Evolutionary conservation across 176 grass and related monocot species (phyloP).

Genomic region (Eleusine coracana): DNA sequence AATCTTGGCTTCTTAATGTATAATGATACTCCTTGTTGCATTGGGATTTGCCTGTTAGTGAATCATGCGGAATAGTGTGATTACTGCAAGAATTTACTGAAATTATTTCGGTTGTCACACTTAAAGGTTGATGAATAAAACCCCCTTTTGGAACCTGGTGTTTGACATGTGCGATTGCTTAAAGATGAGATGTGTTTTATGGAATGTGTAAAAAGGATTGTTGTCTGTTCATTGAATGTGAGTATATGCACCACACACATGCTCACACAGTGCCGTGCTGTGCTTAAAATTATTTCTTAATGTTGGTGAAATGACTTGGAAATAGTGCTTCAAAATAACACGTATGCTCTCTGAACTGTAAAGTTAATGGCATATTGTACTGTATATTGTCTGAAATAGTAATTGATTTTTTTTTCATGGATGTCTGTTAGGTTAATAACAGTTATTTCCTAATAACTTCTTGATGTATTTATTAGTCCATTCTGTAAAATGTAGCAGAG

Average conservation of each 20-base stretch:
- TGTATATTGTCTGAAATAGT: slow-evolving; percentile 5
- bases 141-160: no score
- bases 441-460: slow-evolving; percentile 25
- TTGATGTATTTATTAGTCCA: slow-evolving; percentile 19
- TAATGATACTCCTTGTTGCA: not conserved
- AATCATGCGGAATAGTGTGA: not conserved
- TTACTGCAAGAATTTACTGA: not conserved
- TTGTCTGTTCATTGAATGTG: slow-evolving; percentile 1
- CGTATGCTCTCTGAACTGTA: not conserved
- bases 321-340: slow-evolving; percentile 7
- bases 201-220: not conserved
- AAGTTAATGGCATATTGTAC: slow-evolving; percentile 7
- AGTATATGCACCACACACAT: not conserved
- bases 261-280: no score
- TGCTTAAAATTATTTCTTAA: no score
- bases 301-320: not conserved
- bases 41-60: not conserved
- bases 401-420: slow-evolving; percentile 31
- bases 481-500: slow-evolving; percentile 42
- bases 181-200: not conserved
- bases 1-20: not conserved
- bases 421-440: slow-evolving; percentile 28
- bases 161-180: slow-evolving; percentile 27
- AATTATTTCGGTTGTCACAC: not conserved
- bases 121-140: slow-evolving; percentile 6